Conservation (phyloP, 768 basidiomycete species). For the Lentinus tigrinus region DNA sequence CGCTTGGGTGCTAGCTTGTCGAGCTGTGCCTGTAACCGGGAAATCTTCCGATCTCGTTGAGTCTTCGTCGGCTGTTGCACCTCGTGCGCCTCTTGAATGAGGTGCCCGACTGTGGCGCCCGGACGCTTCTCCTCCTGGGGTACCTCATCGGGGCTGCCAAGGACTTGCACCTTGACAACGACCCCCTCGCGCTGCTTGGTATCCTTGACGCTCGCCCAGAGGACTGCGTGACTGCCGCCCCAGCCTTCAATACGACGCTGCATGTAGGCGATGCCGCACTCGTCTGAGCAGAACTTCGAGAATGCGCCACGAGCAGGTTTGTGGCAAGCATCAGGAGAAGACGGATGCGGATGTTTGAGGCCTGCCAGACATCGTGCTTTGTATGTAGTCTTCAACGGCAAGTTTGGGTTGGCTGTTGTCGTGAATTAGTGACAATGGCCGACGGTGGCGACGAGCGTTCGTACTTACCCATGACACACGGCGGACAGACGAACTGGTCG, state of each 20-base stretch:
- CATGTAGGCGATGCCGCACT: constrained; percentile 79
- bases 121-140: constrained; percentile 7
- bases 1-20: constrained; percentile 58
- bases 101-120: not conserved
- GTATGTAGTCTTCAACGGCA: constrained; percentile 72
- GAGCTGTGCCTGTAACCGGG: constrained; percentile 51
- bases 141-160: not conserved
- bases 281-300: constrained; percentile 91
- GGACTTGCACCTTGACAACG: constrained; percentile 42
- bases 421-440: constrained; percentile 11
- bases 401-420: constrained; percentile 48
- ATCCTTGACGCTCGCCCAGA: constrained; percentile 76
- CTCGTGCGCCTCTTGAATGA: constrained; percentile 8
- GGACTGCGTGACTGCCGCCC: constrained; percentile 60
- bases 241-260: constrained; percentile 60
- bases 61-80: constrained; percentile 39
- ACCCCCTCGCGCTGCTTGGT: constrained; percentile 72
- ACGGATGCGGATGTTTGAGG: constrained; percentile 58
- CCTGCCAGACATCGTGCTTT: constrained; percentile 78
- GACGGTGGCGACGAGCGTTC: not conserved
- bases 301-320: constrained; percentile 78
- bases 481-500: constrained; percentile 89
- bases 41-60: constrained; percentile 56
- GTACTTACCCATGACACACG: constrained; percentile 68
- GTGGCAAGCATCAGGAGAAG: constrained; percentile 68